Evolutionary conservation across 805 yeast species (phyloP), one percentile per base, ranked within the genome.

Genomic region (Candida oleophila): DNA sequence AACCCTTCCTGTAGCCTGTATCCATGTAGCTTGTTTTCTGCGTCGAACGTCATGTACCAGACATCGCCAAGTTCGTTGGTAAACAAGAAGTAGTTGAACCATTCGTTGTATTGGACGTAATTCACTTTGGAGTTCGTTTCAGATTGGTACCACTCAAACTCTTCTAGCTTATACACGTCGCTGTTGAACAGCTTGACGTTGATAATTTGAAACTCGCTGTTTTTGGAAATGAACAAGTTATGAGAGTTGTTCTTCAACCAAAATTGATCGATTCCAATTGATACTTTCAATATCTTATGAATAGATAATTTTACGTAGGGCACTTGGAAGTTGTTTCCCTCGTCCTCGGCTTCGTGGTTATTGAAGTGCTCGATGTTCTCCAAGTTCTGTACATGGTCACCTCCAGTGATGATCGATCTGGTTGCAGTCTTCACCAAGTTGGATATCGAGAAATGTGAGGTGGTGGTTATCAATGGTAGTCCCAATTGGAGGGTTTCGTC

Each of bases 161-260:
- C 67, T 3, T 57, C 45, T 21, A 70, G 50, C 12, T 55, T 45
- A 20, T 63, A 50, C 1, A 66, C 48, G 25, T 64, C 62, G 45
- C 57, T 68, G 18, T 62, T 61, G 44, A 65, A 62, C 1, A 61
- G 55, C 20, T 61, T 60, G 30, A 69, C 48, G 52, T 73, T 69
- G 41, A 70, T 55, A 1, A 70, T 42, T 50, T 72, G 77, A 25
- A 72, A 49, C 32, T 54, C 50, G 34, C 56, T 53, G 20, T 44
- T 38, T 44, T 62, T 70, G 51, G 55, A 61, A 14, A 70, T 55
- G 14, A 70, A 55, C 44, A 73, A 51, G 50, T 65, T 66, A 48
- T 70, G 74, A 33, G 75, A 69, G 49, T 69, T 68, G 21, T 62
- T 58, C 42, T 69, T 66, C 37, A 70, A 50, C 76, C 76, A 72